Evolutionary conservation across 163 green algal species (phyloP).

Genomic region (Chloroidium sp.): DNA sequence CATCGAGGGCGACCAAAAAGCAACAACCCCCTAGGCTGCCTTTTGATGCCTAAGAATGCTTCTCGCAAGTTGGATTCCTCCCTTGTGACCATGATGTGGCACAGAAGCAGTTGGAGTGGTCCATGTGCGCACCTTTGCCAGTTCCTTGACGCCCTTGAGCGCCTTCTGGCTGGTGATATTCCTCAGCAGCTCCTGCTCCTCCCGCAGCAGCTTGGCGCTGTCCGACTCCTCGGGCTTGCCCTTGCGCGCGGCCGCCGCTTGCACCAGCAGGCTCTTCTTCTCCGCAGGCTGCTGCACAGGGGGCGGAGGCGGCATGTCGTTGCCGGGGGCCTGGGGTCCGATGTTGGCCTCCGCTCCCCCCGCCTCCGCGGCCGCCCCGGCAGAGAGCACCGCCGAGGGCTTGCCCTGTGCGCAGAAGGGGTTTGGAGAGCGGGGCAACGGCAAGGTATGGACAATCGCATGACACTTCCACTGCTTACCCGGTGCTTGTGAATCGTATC

Average conservation of each 20-base stretch:
- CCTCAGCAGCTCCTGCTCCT: conserved; percentile 88
- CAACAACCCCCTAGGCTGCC: too few relatives aligned
- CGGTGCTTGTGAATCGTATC: background rate
- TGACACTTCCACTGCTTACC: background rate
- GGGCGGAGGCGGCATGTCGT: background rate
- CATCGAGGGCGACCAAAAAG: too few relatives aligned
- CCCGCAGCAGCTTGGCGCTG: conserved; percentile 54
- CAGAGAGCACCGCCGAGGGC: background rate
- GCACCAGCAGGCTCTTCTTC: conserved; percentile 64
- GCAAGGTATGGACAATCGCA: too few relatives aligned
- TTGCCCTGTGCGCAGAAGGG: too few relatives aligned
- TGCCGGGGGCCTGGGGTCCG: background rate
- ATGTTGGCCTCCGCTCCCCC: background rate
- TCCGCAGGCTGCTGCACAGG: background rate
- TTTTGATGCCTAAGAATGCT: too few relatives aligned
- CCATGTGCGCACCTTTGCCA: conserved; percentile 59
- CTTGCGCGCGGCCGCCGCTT: conserved; percentile 40
- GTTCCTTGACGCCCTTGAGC: conserved; percentile 86
- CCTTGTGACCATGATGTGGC: too few relatives aligned
- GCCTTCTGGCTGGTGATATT: conserved; percentile 77
- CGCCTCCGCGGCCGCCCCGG: background rate
- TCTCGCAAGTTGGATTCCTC: too few relatives aligned
- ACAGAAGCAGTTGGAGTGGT: too few relatives aligned
- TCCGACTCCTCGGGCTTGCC: conserved; percentile 48
- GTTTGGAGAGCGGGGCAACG: too few relatives aligned